Evolutionary conservation across 768 basidiomycete genomes (phyloP).

Genomic region (Kwoniella sp.): DNA sequence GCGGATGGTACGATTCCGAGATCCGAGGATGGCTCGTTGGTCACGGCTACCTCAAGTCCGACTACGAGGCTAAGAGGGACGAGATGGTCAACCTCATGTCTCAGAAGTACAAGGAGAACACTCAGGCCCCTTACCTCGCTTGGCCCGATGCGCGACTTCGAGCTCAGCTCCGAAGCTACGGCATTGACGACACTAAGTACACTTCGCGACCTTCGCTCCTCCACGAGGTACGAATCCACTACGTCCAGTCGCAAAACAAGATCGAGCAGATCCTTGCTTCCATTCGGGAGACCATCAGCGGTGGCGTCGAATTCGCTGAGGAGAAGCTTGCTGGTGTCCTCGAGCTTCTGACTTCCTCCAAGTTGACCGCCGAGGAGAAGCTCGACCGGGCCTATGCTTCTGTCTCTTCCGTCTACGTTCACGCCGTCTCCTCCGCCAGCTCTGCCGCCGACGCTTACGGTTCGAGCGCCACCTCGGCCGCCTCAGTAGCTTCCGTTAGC

Average conservation of each 20-base stretch:
- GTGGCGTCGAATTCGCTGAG: slow-evolving; percentile 68
- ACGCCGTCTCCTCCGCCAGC: slow-evolving; percentile 36
- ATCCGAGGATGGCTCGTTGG: slow-evolving; percentile 74
- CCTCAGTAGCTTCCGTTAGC: slow-evolving; percentile 42
- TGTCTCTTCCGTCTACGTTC: slow-evolving; percentile 36
- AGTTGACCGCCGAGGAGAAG: slow-evolving; percentile 47
- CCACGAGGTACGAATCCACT: slow-evolving; percentile 59
- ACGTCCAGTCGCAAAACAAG: slow-evolving; percentile 62
- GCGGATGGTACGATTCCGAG: slow-evolving; percentile 70
- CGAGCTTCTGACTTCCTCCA: slow-evolving; percentile 49
- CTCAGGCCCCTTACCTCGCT: slow-evolving; percentile 64
- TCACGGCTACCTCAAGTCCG: slow-evolving; percentile 67
- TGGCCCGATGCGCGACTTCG: slow-evolving; percentile 94
- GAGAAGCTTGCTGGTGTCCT: slow-evolving; percentile 59
- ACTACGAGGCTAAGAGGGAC: slow-evolving; percentile 67
- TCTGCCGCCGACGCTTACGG: slow-evolving; percentile 39
- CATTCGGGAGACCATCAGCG: slow-evolving; percentile 65
- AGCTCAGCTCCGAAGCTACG: slow-evolving; percentile 75
- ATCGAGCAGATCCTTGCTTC: slow-evolving; percentile 60
- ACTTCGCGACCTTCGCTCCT: slow-evolving; percentile 68
- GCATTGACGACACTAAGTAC: slow-evolving; percentile 65
- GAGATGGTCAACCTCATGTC: slow-evolving; percentile 66
- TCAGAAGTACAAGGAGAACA: slow-evolving; percentile 59
- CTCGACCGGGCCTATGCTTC: slow-evolving; percentile 46
- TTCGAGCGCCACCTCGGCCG: slow-evolving; percentile 45